Base-by-base conservation (phyloP, 2,329 filamentous ascomycete species). In the Neurospora sp. region DNA sequence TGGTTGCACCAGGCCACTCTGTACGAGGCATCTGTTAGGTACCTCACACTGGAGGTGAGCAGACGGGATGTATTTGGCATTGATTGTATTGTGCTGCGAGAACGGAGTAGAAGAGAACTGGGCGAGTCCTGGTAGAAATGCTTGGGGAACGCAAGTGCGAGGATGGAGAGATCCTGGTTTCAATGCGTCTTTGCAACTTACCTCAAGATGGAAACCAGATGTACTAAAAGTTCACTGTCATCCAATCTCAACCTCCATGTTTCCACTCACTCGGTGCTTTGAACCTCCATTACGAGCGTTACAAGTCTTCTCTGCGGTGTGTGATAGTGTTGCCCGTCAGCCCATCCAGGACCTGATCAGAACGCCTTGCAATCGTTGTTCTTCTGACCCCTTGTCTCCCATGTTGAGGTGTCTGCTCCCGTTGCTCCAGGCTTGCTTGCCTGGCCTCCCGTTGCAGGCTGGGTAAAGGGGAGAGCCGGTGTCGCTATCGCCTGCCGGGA, bases 401-500 rank as follows among this genome's bases (percentile, higher is more conserved):
- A 62, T 33, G 52, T 62, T 62, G 23, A 33, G 23, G 46, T 17
- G 46, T 58, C 46, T 58, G 52, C 52, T 58, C 46, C 43, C 46
- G 46, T 9, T 58, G 23, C 52, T 62, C 52, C 52, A 62, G 52
- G 52, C 52, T 62, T 62, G 52, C 52, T 62, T 36, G 52, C 52
- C 52, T 62, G 52, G 52, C 52, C 28, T 62, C 52, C 52, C 28
- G 52, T 62, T 62, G 52, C 28, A 33, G 52, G 52, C 46, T 58
- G 46, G 46, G 19, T 28, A 10, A 52, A 52, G 43, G 19, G 43
- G 19, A 58, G 43, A 38, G 52, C 28, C 28, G 28, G 52, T 62
- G 52, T 62, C 52, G 69, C 67, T 67, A 68, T 39, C 43, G 62
- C 68, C 58, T 66, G 33, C 67, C 67, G 52, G 42, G 67, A 68